Percentiles rank a stretch among this genome's conserved stretches.
Conservation (phyloP, 805 yeast species). For the Metschnikowia kofuensis region DNA sequence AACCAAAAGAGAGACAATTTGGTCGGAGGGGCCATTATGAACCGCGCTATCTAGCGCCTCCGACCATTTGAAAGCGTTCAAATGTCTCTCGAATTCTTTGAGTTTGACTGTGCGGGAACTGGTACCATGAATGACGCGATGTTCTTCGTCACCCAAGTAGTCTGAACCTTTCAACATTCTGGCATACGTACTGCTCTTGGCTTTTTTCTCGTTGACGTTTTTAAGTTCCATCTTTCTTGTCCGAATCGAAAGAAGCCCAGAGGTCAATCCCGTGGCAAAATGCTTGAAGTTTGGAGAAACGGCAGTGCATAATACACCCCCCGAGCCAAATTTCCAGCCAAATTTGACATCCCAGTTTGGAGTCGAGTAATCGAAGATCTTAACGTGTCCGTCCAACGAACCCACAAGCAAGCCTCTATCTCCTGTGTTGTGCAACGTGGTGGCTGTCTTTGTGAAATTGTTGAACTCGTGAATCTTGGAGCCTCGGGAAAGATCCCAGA, state of each 20-base stretch:
- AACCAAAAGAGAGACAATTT: conserved; percentile 76
- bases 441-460: conserved; percentile 92
- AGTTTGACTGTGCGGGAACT: conserved; percentile 55
- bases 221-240: conserved; percentile 73
- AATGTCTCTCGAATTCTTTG: conserved; percentile 76
- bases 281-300: conserved; percentile 83
- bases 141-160: conserved; percentile 86
- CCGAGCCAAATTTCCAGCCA: conserved; percentile 93
- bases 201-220: conserved; percentile 45
- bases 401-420: conserved; percentile 87
- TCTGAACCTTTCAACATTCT: conserved; percentile 90
- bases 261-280: conserved; percentile 85
- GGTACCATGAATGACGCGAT: conserved; percentile 61
- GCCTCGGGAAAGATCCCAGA: conserved; percentile 90
- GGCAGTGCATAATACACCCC: conserved; percentile 86
- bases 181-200: conserved; percentile 62
- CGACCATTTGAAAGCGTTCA: conserved; percentile 86
- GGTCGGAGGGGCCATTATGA: conserved; percentile 74
- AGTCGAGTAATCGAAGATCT: conserved; percentile 78
- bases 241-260: conserved; percentile 85
- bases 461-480: conserved; percentile 65
- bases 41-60: conserved; percentile 91
- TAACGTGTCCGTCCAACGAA: conserved; percentile 95
- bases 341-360: conserved; percentile 83
- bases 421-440: conserved; percentile 72